phyloP scores from a whole-genome alignment of 495 filamentous ascomycete species.

The Podospora pseudocomata region DNA sequence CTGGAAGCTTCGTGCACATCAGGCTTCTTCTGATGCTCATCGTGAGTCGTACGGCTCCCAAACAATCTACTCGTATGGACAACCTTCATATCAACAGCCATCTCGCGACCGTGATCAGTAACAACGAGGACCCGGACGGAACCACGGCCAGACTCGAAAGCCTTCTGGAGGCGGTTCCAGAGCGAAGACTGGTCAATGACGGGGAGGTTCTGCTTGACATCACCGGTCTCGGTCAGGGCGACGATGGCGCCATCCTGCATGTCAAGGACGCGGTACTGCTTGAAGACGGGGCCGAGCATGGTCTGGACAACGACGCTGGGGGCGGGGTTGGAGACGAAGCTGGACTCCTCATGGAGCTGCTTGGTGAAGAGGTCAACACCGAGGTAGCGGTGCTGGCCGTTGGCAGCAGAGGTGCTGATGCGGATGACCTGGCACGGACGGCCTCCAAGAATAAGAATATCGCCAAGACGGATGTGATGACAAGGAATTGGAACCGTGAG shows the following conservation, averaged over 20 bases:
- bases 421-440: constrained; percentile 99
- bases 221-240: constrained; percentile 62
- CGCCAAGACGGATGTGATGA: constrained; percentile 98
- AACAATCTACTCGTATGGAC: constrained; percentile 53
- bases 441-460: constrained; percentile 97
- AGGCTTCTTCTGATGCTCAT: too few relatives aligned
- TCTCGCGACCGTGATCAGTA: constrained; percentile 87
- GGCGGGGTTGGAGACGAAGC: constrained; percentile 93
- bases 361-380: constrained; percentile 99
- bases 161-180: constrained; percentile 72
- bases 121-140: constrained; percentile 93
- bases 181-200: constrained; percentile 92
- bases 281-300: constrained; percentile 99
- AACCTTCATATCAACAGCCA: constrained; percentile 98
- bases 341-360: constrained; percentile 98
- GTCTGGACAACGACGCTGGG: constrained; percentile 98
- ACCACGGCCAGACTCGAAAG: constrained; percentile 89
- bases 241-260: constrained; percentile 74
- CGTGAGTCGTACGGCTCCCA: too few relatives aligned
- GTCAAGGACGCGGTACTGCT: constrained; percentile 98
- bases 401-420: constrained; percentile 96
- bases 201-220: constrained; percentile 93
- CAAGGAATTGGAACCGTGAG: constrained; percentile 92
- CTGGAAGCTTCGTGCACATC: too few relatives aligned
- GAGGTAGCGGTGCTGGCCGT: constrained; percentile 98